phyloP scores from a whole-genome alignment of 306 rosid genomes.

The Lagenaria siceraria region DNA sequence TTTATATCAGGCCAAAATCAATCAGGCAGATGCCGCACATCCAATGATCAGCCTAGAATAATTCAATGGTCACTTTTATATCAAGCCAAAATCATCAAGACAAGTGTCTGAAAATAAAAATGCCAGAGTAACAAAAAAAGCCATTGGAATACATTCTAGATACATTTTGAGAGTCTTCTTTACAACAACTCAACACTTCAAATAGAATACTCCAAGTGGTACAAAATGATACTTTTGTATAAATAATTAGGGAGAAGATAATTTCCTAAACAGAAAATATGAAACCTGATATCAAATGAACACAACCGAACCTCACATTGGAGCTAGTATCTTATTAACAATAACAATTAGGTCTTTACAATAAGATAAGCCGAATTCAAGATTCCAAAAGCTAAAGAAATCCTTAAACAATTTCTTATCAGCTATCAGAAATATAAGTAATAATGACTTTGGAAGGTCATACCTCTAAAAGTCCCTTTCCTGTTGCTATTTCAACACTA shows the following conservation, averaged over 20 bases:
- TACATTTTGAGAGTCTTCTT: neutral
- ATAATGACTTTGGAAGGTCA: neutral
- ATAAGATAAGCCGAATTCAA: neutral
- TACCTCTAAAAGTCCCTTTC: constrained; percentile 94
- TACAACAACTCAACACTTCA: neutral
- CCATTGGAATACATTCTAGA: neutral
- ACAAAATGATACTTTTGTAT: neutral
- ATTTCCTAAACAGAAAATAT: neutral
- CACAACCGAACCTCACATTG: neutral
- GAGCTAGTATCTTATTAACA: neutral
- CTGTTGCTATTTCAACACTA: constrained; percentile 64
- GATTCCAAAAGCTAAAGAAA: neutral
- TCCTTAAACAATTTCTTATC: neutral
- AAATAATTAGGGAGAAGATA: neutral
- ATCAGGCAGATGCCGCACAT: neutral
- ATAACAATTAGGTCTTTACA: neutral
- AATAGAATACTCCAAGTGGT: neutral
- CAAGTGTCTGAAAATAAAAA: neutral
- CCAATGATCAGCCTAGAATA: neutral
- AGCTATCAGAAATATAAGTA: neutral
- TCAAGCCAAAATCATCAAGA: neutral
- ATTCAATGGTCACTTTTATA: neutral
- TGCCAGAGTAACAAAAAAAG: neutral
- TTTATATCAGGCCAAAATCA: neutral
- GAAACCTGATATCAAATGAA: neutral